A percentile compares a stretch with the other conserved stretches of the same genome.
These are phyloP conservation scores for Fraxinus paxiana DNA, from an alignment of 305 asterid genomes.

Conservation along the genomic window DNA sequence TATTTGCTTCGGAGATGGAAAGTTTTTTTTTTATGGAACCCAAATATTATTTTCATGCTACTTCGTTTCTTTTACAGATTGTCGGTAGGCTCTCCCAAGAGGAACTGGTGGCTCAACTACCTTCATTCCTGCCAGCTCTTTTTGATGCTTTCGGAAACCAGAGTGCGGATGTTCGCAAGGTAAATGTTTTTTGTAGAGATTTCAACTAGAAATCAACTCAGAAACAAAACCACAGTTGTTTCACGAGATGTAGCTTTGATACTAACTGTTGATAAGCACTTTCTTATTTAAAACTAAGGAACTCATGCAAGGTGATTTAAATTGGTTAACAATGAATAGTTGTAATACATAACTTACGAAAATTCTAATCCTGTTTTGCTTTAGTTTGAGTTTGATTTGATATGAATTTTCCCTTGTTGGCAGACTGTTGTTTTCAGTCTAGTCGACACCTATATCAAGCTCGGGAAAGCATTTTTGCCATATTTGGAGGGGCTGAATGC, in stretches of 20 bases:
- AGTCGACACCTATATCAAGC: slow-evolving; percentile 89
- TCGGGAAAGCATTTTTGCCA: slow-evolving; percentile 89
- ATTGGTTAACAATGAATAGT: neutral
- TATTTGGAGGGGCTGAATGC: slow-evolving; percentile 88
- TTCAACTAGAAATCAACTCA: neutral
- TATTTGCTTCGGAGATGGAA: neutral
- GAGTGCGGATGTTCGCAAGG: slow-evolving; percentile 99
- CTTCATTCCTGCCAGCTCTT: slow-evolving; percentile 88
- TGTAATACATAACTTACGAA: neutral
- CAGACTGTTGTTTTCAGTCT: slow-evolving; percentile 98
- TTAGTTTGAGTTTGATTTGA: neutral
- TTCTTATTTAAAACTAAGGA: neutral
- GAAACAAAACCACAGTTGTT: neutral
- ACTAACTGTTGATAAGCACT: neutral
- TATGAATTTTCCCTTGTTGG: slow-evolving; percentile 23
- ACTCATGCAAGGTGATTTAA: neutral
- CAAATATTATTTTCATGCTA: neutral
- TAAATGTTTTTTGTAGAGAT: slow-evolving; percentile 13
- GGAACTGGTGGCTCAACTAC: slow-evolving; percentile 75
- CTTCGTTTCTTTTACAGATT: slow-evolving; percentile 48
- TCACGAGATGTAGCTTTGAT: neutral
- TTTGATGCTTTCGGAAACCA: slow-evolving; percentile 95
- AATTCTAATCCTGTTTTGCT: neutral
- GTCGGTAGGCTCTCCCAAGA: slow-evolving; percentile 90
- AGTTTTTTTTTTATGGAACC: neutral